Percentiles rank a stretch among this genome's conserved stretches.
Evolutionary conservation across 2,329 filamentous ascomycete genomes (phyloP).

Genomic region (Colletotrichum gigasporum): DNA sequence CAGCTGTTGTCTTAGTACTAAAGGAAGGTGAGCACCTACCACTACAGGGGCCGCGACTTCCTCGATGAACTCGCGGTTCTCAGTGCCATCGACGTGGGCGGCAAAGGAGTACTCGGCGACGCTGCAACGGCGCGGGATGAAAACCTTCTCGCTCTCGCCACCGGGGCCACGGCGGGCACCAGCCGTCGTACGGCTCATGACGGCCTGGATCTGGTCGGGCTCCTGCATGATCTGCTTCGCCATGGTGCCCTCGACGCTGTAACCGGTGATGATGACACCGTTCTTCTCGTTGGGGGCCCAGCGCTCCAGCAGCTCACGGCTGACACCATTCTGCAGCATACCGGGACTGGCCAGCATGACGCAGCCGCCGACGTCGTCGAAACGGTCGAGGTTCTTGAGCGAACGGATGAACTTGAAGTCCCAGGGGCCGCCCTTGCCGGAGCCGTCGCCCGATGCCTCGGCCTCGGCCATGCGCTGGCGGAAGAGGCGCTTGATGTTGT

Average conservation of each 20-base stretch:
- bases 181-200: constrained; percentile 81
- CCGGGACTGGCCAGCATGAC: constrained; percentile 98
- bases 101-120: constrained; percentile 96
- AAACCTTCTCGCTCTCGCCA: constrained; percentile 82
- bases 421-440: constrained; percentile 87
- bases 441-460: constrained; percentile 79
- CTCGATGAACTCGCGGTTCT: constrained; percentile 97
- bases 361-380: constrained; percentile 94
- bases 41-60: constrained; percentile 92
- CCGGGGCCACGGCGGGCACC: constrained; percentile 70
- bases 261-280: constrained; percentile 98
- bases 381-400: constrained; percentile 90
- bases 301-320: constrained; percentile 88
- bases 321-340: constrained; percentile 98
- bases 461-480: constrained; percentile 91
- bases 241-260: constrained; percentile 99
- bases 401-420: constrained; percentile 96
- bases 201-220: constrained; percentile 91
- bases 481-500: constrained; percentile 97
- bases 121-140: constrained; percentile 92
- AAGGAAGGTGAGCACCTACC: constrained; percentile 64
- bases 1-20: constrained; percentile 1
- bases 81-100: constrained; percentile 93
- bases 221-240: constrained; percentile 95
- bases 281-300: constrained; percentile 98